Percentiles rank a stretch among this genome's conserved stretches.
Conservation (phyloP, 177 flowering plant genomes). For the Vitis hybrid region DNA sequence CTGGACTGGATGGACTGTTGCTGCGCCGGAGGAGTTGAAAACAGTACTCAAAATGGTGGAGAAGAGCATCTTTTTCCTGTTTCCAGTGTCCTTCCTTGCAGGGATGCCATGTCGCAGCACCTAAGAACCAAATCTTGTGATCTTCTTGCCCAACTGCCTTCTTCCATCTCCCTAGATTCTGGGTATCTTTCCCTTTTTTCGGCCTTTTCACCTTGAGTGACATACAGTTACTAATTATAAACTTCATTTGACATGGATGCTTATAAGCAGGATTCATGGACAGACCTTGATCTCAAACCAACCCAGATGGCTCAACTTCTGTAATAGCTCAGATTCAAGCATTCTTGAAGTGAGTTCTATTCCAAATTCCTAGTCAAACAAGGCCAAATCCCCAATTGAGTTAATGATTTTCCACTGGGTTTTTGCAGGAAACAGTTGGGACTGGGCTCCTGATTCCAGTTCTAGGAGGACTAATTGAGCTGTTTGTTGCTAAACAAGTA, state of each 20-base stretch:
- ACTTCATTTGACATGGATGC: too few species aligned
- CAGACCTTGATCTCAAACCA: conserved; percentile 67
- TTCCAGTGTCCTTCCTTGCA: conserved; percentile 49
- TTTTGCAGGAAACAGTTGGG: conserved; percentile 55
- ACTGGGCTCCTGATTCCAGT: conserved; percentile 74
- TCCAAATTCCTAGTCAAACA: too few species aligned
- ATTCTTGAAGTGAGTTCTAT: conserved; percentile 31
- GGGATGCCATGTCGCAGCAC: conserved; percentile 66
- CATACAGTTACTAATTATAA: too few species aligned
- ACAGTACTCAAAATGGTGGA: conserved; percentile 21
- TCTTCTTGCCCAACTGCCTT: conserved; percentile 61
- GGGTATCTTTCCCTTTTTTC: conserved; percentile 41
- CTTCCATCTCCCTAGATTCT: conserved; percentile 60
- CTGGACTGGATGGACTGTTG: conserved; percentile 77
- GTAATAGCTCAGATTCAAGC: conserved; percentile 33
- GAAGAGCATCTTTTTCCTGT: conserved; percentile 51
- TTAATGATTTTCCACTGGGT: background rate
- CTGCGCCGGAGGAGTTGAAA: conserved; percentile 64
- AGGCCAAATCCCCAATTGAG: too few species aligned
- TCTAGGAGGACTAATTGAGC: conserved; percentile 64
- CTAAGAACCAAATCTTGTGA: conserved; percentile 61
- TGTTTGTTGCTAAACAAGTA: conserved; percentile 72
- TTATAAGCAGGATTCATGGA: conserved; percentile 47
- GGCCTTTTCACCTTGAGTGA: too few species aligned
- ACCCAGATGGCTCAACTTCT: conserved; percentile 63